These are phyloP conservation scores for Bryoerythrophyllum caledonicum DNA, from an alignment of 225 moss, liverwort and hornwort genomes.

Conservation along the genomic window DNA sequence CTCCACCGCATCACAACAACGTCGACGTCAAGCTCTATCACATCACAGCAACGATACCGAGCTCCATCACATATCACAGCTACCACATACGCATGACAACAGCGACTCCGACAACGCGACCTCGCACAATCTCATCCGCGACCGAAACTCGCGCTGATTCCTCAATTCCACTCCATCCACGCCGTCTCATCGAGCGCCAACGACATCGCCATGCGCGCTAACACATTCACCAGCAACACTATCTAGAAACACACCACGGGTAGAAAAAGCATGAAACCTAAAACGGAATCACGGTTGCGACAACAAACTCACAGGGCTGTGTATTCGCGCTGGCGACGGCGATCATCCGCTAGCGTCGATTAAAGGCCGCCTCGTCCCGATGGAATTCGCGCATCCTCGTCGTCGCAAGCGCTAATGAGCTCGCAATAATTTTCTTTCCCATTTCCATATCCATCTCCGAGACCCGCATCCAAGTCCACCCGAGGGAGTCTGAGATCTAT, in stretches of 20 bases:
- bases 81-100: neutral
- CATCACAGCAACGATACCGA: no score
- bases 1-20: slow-evolving; percentile 4
- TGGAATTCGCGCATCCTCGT: neutral
- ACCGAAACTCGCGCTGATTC: neutral
- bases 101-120: neutral
- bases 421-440: neutral
- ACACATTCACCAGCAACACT: neutral
- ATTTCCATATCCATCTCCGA: no score
- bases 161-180: slow-evolving; percentile 1
- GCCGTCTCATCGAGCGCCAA: neutral
- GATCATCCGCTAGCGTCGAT: neutral
- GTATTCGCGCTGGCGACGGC: neutral
- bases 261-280: slow-evolving; percentile 20
- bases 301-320: slow-evolving; percentile 1
- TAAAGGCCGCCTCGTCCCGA: neutral
- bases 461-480: no score
- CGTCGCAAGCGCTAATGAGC: no score
- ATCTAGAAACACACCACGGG: neutral
- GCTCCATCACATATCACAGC: no score
- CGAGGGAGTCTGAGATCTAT: no score
- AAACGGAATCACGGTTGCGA: neutral
- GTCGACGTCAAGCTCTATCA: neutral
- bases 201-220: neutral
- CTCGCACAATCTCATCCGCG: neutral